phyloP scores from a whole-genome alignment of 805 yeast genomes.

The Brettanomyces sp. region DNA sequence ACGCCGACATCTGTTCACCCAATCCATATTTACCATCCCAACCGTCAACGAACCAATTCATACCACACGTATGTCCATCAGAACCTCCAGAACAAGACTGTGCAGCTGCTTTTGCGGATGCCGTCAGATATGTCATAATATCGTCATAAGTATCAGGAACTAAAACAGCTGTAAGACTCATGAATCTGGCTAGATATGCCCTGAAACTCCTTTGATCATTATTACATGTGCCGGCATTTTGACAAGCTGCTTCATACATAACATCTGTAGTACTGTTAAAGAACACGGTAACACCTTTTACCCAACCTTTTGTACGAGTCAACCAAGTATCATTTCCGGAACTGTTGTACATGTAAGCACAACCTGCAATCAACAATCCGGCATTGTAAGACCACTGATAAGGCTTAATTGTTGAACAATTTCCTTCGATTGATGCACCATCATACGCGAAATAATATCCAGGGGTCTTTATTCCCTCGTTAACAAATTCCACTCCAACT shows the following conservation, averaged over 20 bases:
- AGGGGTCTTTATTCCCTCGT: constrained; percentile 20
- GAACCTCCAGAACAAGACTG: constrained; percentile 62
- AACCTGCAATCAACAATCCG: constrained; percentile 69
- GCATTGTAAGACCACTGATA: constrained; percentile 84
- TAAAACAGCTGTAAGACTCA: constrained; percentile 66
- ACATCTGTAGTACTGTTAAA: constrained; percentile 38
- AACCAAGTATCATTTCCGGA: constrained; percentile 64
- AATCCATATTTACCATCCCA: constrained; percentile 65
- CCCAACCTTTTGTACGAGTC: constrained; percentile 44
- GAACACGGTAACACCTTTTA: constrained; percentile 47
- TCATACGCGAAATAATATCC: constrained; percentile 47
- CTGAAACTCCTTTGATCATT: constrained; percentile 90
- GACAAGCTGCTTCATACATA: constrained; percentile 82
- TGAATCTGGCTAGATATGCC: constrained; percentile 67
- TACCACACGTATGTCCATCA: constrained; percentile 72
- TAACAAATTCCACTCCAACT: constrained; percentile 40
- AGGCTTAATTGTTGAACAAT: constrained; percentile 52
- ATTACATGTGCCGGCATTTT: constrained; percentile 53
- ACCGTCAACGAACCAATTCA: constrained; percentile 48
- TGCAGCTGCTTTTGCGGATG: constrained; percentile 62
- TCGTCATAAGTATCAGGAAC: constrained; percentile 44
- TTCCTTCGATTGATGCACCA: constrained; percentile 50
- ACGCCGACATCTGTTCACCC: constrained; percentile 73
- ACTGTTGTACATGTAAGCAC: constrained; percentile 70
- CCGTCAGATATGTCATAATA: constrained; percentile 29